Base-by-base conservation (phyloP, 2,329 filamentous ascomycete species). In the Pseudodiploospora longispora region DNA sequence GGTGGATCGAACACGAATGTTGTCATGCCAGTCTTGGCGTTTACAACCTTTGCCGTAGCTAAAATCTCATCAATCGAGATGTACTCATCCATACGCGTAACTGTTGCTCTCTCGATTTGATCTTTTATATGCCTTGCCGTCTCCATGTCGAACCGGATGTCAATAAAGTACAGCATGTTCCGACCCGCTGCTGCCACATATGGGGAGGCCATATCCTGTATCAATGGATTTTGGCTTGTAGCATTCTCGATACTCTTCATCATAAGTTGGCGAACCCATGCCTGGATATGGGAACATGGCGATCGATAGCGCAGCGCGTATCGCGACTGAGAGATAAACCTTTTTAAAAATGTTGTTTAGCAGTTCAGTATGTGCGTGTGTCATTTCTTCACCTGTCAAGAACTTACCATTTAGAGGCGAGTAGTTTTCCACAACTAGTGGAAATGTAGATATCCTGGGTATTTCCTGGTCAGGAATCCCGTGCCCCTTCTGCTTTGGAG, bases 131-230 rank as follows among this genome's bases (percentile, higher is more conserved):
- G 4, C 46, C n/a, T 29, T 4, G 51, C 49, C 19, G 42, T 41
- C 6, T 46, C 38, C 6, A 44, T 28, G 3, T 41, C 33, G 10
- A 45, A 40, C 1, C 46, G 47, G 12, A 45, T 49, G 32, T 53
- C 49, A 29, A 53, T 46, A 10, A 47, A 52, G 41, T 53, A 47
- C 6, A 50, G 36, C 8, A 40, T 35, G 30, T 47, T 46, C 2
- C 10, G 10, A 31, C 51, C 46, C 6, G 42, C 42, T 8, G 47
- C 51, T 12, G 47, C 49, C 3, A 52, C 46, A 40, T 50, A 52
- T 3, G 47, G 51, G 1, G 51, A 31, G 49, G 10, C 32, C 42
- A 12, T 33, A 10, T 37, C 43, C 38, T n/a, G 38, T 28, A 6
- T 45, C 33, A 42, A 51, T 9, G 12, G 49, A 49, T 3, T 30